Evolutionary conservation across 1,284 basidiomycete species (phyloP).

Genomic region (Fistulinella cinereoalba): DNA sequence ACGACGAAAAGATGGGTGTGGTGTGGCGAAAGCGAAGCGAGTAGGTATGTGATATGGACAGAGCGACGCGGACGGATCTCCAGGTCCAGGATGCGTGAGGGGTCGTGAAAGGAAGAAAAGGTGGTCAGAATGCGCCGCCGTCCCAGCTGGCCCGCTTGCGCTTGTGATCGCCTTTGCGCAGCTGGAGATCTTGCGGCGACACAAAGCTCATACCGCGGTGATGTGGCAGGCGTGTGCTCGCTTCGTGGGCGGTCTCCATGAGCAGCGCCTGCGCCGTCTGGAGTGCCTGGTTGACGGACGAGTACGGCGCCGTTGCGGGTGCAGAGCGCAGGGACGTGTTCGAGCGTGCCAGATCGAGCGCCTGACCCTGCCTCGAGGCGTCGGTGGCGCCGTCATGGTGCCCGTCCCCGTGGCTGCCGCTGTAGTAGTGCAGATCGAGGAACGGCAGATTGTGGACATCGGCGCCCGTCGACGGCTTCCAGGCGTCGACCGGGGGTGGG

Average conservation of each 20-base stretch:
- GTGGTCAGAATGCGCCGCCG: slow-evolving; percentile 39
- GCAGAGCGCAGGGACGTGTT: slow-evolving; percentile 34
- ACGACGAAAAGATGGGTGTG: slow-evolving; percentile 10
- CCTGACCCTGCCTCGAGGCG: slow-evolving; percentile 50
- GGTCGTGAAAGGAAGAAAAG: background rate
- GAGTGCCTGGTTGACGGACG: slow-evolving; percentile 31
- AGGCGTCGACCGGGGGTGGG: slow-evolving; percentile 30
- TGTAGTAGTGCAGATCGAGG: slow-evolving; percentile 71
- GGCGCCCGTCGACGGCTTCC: slow-evolving; percentile 29
- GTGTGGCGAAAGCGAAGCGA: slow-evolving; percentile 18
- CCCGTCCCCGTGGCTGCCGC: slow-evolving; percentile 29
- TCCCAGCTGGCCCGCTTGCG: slow-evolving; percentile 77
- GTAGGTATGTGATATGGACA: background rate
- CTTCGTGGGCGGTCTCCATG: slow-evolving; percentile 17
- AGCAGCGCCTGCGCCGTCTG: slow-evolving; percentile 27
- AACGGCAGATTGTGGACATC: slow-evolving; percentile 60
- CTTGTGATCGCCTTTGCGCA: slow-evolving; percentile 57
- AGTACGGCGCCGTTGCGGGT: slow-evolving; percentile 27
- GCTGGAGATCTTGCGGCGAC: slow-evolving; percentile 63
- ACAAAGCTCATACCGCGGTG: slow-evolving; percentile 65
- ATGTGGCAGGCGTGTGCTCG: slow-evolving; percentile 31
- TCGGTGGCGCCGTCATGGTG: slow-evolving; percentile 27
- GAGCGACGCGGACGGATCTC: background rate
- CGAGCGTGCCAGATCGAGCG: slow-evolving; percentile 61
- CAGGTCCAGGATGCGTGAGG: slow-evolving; percentile 1